phyloP scores from a whole-genome alignment of 441 rosid genomes.

The Pelargonium fulgidum region DNA sequence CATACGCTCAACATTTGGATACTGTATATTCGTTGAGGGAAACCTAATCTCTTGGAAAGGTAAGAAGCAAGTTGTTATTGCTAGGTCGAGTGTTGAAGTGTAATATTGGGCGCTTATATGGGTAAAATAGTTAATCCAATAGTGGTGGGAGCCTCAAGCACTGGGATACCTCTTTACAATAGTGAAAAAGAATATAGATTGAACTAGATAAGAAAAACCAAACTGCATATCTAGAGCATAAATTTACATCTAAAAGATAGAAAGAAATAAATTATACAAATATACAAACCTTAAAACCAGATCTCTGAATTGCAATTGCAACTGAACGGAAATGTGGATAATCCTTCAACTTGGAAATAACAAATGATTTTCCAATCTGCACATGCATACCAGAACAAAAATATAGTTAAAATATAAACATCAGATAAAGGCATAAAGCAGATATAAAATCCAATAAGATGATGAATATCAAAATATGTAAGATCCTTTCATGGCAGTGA shows the following conservation, averaged over 20 bases:
- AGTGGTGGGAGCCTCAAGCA: no score
- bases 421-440: not conserved
- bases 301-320: slow-evolving; percentile 68
- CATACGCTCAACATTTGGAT: no score
- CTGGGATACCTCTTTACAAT: not conserved
- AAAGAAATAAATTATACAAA: not conserved
- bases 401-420: not conserved
- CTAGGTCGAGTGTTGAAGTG: no score
- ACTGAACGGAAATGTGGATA: slow-evolving; percentile 87
- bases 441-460: not conserved
- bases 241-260: not conserved
- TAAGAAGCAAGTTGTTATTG: no score
- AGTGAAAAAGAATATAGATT: not conserved
- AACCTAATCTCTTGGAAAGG: no score
- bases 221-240: not conserved
- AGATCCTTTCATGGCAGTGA: not conserved
- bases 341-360: slow-evolving; percentile 77
- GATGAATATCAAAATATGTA: not conserved
- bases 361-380: slow-evolving; percentile 81
- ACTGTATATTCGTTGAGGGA: no score
- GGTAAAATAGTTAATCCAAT: no score
- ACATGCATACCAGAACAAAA: slow-evolving; percentile 16
- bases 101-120: no score
- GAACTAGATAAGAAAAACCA: not conserved
- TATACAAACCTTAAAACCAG: slow-evolving; percentile 78